phyloP scores from a whole-genome alignment of 2,329 filamentous ascomycete species.

The Fusarium oxysporum region DNA sequence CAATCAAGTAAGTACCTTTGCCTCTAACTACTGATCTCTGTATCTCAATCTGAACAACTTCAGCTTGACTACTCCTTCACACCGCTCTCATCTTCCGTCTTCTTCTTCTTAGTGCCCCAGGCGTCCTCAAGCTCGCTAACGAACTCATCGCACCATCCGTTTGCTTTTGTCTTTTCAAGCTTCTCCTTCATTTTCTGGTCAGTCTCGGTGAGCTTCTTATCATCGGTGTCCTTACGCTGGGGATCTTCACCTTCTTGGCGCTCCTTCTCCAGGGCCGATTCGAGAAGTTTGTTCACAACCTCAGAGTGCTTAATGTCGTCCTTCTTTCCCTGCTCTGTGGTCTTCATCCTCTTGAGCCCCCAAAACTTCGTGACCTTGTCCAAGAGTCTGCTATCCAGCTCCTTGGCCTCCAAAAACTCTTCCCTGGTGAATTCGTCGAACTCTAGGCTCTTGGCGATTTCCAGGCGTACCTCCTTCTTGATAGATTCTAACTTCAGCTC shows the following conservation, averaged over 20 bases:
- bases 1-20: not conserved
- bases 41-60: not conserved
- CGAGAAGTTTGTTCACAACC: not conserved
- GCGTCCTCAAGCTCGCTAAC: not conserved
- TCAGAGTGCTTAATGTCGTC: not conserved
- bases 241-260: not conserved
- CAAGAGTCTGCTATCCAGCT: not conserved
- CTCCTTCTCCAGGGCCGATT: not conserved
- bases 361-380: not conserved
- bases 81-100: not conserved
- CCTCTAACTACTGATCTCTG: not conserved
- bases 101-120: not conserved
- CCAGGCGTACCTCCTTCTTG: not conserved
- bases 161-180: constrained; percentile 2
- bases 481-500: not conserved
- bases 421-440: not conserved
- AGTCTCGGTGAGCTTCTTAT: not conserved
- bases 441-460: not conserved
- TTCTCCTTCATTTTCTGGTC: constrained; percentile 7
- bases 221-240: not conserved
- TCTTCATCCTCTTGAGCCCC: not conserved
- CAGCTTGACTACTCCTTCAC: not conserved
- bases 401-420: not conserved
- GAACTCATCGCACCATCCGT: constrained; percentile 28
- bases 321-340: not conserved